A percentile compares a stretch with the other conserved stretches of the same genome.
These are phyloP conservation scores for Aspergillus heteromorphus DNA, from an alignment of 495 filamentous ascomycete species.

Conservation along the genomic window DNA sequence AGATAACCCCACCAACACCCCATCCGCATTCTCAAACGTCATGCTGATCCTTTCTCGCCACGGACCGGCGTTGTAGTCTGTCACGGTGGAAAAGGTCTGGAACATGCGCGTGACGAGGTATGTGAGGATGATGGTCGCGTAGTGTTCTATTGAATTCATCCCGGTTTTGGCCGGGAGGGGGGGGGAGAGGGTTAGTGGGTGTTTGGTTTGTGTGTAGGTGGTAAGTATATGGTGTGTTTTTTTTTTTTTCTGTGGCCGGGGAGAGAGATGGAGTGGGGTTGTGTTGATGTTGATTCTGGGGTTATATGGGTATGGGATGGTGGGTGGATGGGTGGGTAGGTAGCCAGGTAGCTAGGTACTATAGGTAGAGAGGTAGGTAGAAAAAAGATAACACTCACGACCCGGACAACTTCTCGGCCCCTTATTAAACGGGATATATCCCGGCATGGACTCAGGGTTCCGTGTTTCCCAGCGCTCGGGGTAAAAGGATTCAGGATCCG, in stretches of 20 bases:
- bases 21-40: conserved; percentile 19
- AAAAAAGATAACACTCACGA: conserved; percentile 8
- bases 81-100: conserved; percentile 12
- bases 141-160: conserved; percentile 11
- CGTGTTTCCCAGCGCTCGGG: conserved; percentile 18
- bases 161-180: no score
- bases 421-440: conserved; percentile 19
- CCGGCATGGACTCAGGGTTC: conserved; percentile 7
- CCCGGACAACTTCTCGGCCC: conserved; percentile 17
- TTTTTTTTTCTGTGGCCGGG: no score
- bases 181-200: no score
- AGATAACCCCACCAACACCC: conserved; percentile 7
- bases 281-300: no score
- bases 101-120: conserved; percentile 16
- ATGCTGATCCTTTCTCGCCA: conserved; percentile 17
- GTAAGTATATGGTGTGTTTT: no score
- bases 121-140: conserved; percentile 11
- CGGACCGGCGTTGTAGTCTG: conserved; percentile 6
- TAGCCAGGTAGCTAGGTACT: no score
- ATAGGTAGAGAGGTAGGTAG: background rate
- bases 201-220: no score
- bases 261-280: no score
- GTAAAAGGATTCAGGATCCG: conserved; percentile 9
- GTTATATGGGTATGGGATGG: no score
- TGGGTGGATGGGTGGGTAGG: no score